Percentiles rank a stretch among this genome's conserved stretches.
phyloP scores from a whole-genome alignment of 2,329 filamentous ascomycete genomes.

The Sporothrix luriei region DNA sequence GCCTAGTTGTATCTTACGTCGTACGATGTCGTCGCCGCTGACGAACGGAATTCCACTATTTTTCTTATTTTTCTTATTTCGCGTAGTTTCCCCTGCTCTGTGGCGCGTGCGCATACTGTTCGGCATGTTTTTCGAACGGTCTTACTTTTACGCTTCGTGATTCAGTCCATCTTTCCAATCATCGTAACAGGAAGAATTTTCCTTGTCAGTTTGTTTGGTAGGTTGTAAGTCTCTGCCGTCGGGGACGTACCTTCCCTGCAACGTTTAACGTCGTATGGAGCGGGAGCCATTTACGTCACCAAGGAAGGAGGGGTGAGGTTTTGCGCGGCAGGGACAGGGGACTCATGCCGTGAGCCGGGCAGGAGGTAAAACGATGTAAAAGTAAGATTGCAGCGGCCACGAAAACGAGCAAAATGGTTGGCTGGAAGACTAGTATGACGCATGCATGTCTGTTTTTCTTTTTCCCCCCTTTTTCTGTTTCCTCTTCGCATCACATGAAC shows the following conservation, averaged over 20 bases:
- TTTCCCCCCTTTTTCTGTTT: no score
- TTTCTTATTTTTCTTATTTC: no score
- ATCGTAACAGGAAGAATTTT: neutral
- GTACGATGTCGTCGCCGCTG: neutral
- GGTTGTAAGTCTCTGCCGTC: neutral
- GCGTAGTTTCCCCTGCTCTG: neutral
- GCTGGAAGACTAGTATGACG: neutral
- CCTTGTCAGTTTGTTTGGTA: neutral
- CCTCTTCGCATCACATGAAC: neutral
- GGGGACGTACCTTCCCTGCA: neutral
- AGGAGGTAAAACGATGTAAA: neutral
- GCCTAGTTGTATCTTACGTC: neutral
- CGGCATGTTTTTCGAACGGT: neutral
- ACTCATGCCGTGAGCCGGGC: conserved; percentile 3
- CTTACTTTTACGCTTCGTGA: neutral
- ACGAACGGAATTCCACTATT: neutral
- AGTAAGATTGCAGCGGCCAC: neutral
- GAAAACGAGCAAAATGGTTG: neutral
- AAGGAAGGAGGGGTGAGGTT: neutral
- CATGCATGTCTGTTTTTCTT: conserved; percentile 2
- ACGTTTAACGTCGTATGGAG: no score
- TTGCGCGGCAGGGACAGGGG: no score
- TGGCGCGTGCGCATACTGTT: neutral
- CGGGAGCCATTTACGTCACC: conserved; percentile 4
- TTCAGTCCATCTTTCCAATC: neutral